These are phyloP conservation scores for Chlamydomonas sp. DNA, from an alignment of 139 green algal genomes.

Conservation along the genomic window DNA sequence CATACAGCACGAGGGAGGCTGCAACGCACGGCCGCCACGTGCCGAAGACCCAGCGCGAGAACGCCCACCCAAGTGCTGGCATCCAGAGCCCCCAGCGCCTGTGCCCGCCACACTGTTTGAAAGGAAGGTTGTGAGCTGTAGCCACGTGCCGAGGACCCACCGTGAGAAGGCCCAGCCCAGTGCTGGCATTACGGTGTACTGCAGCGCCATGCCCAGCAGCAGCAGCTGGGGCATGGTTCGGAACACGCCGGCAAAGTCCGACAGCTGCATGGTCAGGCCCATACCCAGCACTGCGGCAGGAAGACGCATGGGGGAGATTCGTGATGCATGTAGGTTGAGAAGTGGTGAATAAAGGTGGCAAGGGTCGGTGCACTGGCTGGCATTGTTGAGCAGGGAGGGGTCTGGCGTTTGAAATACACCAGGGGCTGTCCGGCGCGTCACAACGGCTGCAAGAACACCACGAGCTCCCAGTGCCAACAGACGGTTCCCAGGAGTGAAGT, in stretches of 20 bases:
- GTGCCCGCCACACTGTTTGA: not conserved
- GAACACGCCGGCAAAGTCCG: constrained; percentile 56
- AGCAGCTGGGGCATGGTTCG: constrained; percentile 57
- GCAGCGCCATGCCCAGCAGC: constrained; percentile 62
- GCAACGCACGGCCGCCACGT: constrained; percentile 19
- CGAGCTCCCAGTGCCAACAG: too few species aligned
- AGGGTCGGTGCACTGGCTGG: too few species aligned
- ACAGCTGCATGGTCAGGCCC: constrained; percentile 71
- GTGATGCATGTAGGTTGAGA: constrained; percentile 40
- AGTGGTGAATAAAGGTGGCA: constrained; percentile 17
- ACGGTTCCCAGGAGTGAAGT: too few species aligned
- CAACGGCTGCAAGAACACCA: too few species aligned
- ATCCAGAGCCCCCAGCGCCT: constrained; percentile 47
- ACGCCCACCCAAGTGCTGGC: constrained; percentile 68
- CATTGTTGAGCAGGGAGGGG: constrained; percentile 21
- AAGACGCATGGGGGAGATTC: constrained; percentile 67
- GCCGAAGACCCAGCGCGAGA: constrained; percentile 47
- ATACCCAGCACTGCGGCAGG: constrained; percentile 87
- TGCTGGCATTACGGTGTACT: constrained; percentile 86
- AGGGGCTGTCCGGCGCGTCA: too few species aligned
- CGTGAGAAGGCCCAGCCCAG: constrained; percentile 68
- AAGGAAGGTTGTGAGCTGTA: not conserved
- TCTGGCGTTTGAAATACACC: too few species aligned
- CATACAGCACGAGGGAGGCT: too few species aligned
- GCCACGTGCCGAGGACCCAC: constrained; percentile 36